Conservation (phyloP, 371 early-diverging fungal genomes). For the Massospora cicadina region DNA sequence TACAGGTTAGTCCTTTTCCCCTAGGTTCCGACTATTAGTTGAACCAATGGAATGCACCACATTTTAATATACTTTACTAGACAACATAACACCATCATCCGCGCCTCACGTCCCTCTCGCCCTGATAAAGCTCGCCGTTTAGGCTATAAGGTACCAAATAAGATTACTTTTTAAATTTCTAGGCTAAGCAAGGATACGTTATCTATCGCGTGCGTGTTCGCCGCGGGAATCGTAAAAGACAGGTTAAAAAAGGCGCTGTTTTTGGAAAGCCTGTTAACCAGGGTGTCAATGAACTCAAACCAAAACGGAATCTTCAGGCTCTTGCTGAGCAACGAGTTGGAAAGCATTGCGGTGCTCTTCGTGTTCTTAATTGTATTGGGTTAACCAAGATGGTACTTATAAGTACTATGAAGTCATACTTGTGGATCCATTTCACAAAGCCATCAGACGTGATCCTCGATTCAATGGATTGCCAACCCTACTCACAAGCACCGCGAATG, state of each 20-base stretch:
- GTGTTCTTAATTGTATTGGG: conserved; percentile 98
- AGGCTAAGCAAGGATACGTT: conserved; percentile 94
- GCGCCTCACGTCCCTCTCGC: conserved; percentile 94
- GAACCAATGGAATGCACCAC: conserved; percentile 12
- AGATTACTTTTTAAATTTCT: conserved; percentile 6
- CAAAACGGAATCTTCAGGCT: conserved; percentile 79
- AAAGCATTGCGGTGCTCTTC: conserved; percentile 81
- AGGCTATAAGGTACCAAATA: conserved; percentile 66
- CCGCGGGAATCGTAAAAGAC: conserved; percentile 95
- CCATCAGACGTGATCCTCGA: conserved; percentile 94
- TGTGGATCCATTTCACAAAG: conserved; percentile 93
- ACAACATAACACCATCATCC: conserved; percentile 92
- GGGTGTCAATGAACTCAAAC: conserved; percentile 96
- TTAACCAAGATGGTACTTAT: conserved; percentile 95
- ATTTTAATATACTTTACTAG: conserved; percentile 23
- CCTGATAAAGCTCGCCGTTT: conserved; percentile 98
- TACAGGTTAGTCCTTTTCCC: conserved; percentile 42
- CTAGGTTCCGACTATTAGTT: conserved; percentile 1
- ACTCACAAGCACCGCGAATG: conserved; percentile 98
- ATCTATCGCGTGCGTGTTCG: conserved; percentile 96
- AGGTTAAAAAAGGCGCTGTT: conserved; percentile 90
- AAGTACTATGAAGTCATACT: conserved; percentile 98
- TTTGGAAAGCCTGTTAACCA: conserved; percentile 96
- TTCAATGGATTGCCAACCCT: conserved; percentile 97
- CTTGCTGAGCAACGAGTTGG: conserved; percentile 96